Evolutionary conservation across 2,329 filamentous ascomycete species (phyloP), one percentile per base, ranked within the genome.

Genomic region (Microdochium paspali): DNA sequence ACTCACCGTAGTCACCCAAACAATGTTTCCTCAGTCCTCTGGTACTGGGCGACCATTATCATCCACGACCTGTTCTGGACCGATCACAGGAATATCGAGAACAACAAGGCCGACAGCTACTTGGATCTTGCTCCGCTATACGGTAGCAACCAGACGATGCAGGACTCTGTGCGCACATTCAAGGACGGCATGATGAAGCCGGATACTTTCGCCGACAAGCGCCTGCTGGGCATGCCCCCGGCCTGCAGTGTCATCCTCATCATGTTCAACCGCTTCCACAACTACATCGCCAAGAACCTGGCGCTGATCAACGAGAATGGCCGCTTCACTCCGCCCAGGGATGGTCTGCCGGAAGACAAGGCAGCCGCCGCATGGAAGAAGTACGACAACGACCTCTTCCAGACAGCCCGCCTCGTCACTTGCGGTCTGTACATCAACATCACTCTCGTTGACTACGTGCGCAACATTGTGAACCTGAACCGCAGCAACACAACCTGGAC

Each of bases 251-350:
- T 87, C 4, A 58, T 90, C 3, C 66, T 90, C 24, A 75, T 90
- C 63, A 88, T 90, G 85, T 84, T 89, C 66, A 85, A 84, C 57
- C 77, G 82, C 23, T 94, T 94, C 66, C 91, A 96, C 66, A 96
- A 97, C 66, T 77, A 93, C 53, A 80, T 90, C 0, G 90, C 87
- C 1, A 77, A 82, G 47, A 85, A 91, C 51, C 70, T 96, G 18
- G 86, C 86, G 0, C 69, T 76, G n/a, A 91, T 96, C 65, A 95
- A 96, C 57, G 90, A 96, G 57, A 79, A 80, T 42, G 82, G 81
- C 15, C 79, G 87, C 21, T 96, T 95, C 65, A 78, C 74, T 0
- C 82, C 80, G 50, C 87, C 88, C 0, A 58, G 69, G 0, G 64
- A 70, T 0, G 53, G 66, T 1, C 67, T 79, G 0, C 57, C 68